Base-by-base conservation (phyloP, 2,329 filamentous ascomycete species). In the Colletotrichum nymphaeae region DNA sequence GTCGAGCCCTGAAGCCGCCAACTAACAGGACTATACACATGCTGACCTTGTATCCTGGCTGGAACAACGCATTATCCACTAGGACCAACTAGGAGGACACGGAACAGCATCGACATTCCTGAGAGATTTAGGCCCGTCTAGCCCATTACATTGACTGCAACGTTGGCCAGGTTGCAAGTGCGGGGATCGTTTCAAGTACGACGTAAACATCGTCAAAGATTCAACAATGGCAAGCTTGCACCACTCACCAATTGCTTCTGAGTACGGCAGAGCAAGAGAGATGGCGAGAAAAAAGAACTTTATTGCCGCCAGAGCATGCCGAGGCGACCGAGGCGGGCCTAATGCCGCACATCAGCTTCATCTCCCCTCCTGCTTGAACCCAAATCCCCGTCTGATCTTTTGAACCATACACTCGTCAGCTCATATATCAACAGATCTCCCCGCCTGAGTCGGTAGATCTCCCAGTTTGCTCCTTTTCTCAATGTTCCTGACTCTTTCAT, bases 261-360 rank as follows among this genome's bases (percentile, higher is more conserved):
- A 42, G 16, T 42, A 42, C 16, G 37, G 37, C 6, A 8, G 6
- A 19, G 16, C 2, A 3, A 42, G 37, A 1, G 2, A 19, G 4
- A 26, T n/a, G 1, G 8, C 7, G 42, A 9, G n/a, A 22, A 22
- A 5, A 5, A 3, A 19, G 12, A 12, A 4, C 19, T 1, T 35
- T 3, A 3, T 24, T 30, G 6, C 28, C 5, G 49, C 52, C 12
- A 9, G 9, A 56, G 22, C 53, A 56, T 26, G 9, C 24, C 53
- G 22, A 24, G 22, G 22, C 5, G n/a, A 12, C 8, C 22, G 30
- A 56, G 22, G 14, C 65, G 35, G 62, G 57, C 26, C 66, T 32
- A 58, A 56, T 52, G 65, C n/a, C 6, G 63, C 63, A 30, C 19
- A 2, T 11, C 52, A 35, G 69, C 59, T 37, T 49, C 52, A 63